These are phyloP conservation scores for Chalaropsis thielavioides DNA, from an alignment of 2,329 filamentous ascomycete genomes.

Conservation along the genomic window DNA sequence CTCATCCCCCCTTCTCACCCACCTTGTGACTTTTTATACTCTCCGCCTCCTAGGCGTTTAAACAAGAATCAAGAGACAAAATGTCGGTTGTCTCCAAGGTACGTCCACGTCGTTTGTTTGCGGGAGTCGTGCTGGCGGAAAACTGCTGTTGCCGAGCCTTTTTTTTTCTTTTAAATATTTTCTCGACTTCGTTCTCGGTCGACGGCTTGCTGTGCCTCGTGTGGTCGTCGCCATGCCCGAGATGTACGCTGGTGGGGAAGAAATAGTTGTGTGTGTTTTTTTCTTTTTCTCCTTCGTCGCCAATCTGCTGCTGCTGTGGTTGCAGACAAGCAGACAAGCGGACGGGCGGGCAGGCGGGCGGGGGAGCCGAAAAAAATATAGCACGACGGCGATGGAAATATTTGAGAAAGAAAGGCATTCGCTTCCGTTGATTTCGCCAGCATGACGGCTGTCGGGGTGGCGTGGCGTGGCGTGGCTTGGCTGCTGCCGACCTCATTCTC, in stretches of 20 bases:
- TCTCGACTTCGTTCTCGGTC: neutral
- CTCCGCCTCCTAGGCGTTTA: constrained; percentile 18
- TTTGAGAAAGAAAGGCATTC: too few species aligned
- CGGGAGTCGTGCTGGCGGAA: neutral
- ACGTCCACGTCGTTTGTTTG: constrained; percentile 23
- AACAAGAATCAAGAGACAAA: constrained; percentile 33
- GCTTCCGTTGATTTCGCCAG: too few species aligned
- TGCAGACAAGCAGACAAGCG: neutral
- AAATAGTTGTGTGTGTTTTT: neutral
- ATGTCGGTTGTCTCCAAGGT: constrained; percentile 51
- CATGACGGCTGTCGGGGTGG: too few species aligned
- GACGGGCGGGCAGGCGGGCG: neutral
- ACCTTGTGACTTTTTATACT: constrained; percentile 19
- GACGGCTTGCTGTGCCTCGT: neutral
- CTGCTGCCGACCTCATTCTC: too few species aligned
- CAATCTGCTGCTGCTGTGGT: neutral
- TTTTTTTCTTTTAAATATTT: neutral
- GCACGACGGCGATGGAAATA: neutral
- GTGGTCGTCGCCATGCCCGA: too few species aligned
- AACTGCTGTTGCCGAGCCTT: neutral
- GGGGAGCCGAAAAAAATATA: neutral
- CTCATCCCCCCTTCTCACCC: constrained; percentile 16
- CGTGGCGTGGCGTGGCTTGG: too few species aligned
- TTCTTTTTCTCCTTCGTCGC: neutral
- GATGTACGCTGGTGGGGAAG: too few species aligned